Base-by-base conservation (phyloP, 2,329 filamentous ascomycete species). In the Microcyclosporella mali region DNA sequence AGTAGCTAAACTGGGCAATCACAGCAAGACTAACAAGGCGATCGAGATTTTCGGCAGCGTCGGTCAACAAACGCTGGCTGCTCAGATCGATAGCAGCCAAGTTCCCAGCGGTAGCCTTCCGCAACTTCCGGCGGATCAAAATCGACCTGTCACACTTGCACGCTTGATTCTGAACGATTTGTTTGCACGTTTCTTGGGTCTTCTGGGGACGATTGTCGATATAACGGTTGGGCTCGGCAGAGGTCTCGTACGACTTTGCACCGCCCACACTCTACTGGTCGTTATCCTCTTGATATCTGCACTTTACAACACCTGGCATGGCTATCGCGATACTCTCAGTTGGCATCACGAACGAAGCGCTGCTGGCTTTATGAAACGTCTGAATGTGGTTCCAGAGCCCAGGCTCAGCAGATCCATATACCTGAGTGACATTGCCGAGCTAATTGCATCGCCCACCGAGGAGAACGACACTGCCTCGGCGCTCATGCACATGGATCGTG, bases 271-370 rank as follows among this genome's bases (percentile, higher is more conserved):
- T 31, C 61, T 95, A 15, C 77, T 97, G 4, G 67, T 97, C 21
- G 58, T 73, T 2, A 62, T 90, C 11, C 71, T 97, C 14, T 70
- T 73, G 1, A 56, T 84, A 21, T 95, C 88, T 58, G 65, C 80
- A 10, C 58, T 87, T 9, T 74, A 80, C 37, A 97, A 97, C 58
- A 66, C 84, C 16, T 74, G 88, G 53, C 79, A 89, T 58, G 81
- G 85, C 1, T 85, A 84, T 10, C 79, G 82, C 49, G 81, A 87
- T 59, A 78, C 78, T 6, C 79, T 81, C 56, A 72, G 77, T 2
- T 97, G 88, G 88, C 95, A 86, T 84, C 75, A 78, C 34, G 90
- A 97, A 67, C 79, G 88, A 44, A 82, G 79, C 46, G 88, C 89
- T 1, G 77, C 76, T 12, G 81, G 74, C 31, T 95, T 90, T 63